Evolutionary conservation across 179 eudicot genomes (phyloP), one percentile per base, ranked within the genome.

Genomic region (Spinacia oleracea): DNA sequence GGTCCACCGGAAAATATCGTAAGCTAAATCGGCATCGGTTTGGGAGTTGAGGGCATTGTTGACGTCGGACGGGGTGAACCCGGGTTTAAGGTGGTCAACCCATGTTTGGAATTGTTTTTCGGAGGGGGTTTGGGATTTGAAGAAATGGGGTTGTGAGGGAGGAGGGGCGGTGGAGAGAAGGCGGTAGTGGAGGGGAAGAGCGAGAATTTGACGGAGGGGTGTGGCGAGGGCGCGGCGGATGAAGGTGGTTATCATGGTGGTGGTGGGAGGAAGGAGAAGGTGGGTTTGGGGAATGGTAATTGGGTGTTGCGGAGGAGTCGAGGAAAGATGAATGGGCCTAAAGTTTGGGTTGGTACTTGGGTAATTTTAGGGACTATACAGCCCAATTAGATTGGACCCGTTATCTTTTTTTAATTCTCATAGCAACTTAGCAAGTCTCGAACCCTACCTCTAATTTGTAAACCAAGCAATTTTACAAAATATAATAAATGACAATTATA

Each of bases 1-100:
- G 1, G 97, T 88, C 98, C 98, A 95, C 0, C 97, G 93, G 87
- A 95, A 95, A 70, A 95, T 90, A 88, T 93, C 95, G 83, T 84
- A 88, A 35, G 98, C 97, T 58, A 95, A 81, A 70, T 95, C 98
- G 10, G 95, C 85, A 79, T 95, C 98, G 75, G 88, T 38, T 80
- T 88, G 94, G 82, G 97, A 65, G 0, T 64, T 84, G 18, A 95
- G 87, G 73, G 93, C 97, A 11, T 79, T 74, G 81, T 79, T 84
- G 70, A 93, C 95, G 81, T 93, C 95, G 35, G 86, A 60, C 0
- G 90, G 86, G 64, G 95, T 88, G 91, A 95, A 95, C 0, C 95
- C 95, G 9, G 97, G 95, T 74, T 87, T 87, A 74, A 93, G 97
- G 79, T 72, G 70, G 32, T 89, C 78, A 79, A 85, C 69, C 94